These are phyloP conservation scores for Groenewaldozyma tartarivorans DNA, from an alignment of 805 yeast species.

Conservation along the genomic window DNA sequence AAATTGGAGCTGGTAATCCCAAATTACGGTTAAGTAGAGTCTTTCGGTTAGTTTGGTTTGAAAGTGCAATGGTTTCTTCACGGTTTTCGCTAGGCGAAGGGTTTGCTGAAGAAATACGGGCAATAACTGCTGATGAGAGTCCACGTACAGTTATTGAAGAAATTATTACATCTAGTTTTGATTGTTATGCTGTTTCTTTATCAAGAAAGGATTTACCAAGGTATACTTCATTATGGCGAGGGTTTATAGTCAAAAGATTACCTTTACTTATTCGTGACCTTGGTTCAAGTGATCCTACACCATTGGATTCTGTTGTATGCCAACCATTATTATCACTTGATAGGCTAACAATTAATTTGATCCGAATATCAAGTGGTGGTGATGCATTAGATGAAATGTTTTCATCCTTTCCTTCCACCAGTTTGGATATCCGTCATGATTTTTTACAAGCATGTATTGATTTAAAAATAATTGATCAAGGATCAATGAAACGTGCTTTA, in stretches of 20 bases:
- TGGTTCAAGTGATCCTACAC: slow-evolving; percentile 8
- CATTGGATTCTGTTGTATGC: slow-evolving; percentile 20
- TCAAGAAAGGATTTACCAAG: slow-evolving; percentile 27
- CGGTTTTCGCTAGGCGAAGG: slow-evolving; percentile 14
- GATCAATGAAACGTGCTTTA: slow-evolving; percentile 20
- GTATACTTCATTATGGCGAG: slow-evolving; percentile 34
- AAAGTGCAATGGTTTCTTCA: slow-evolving; percentile 14
- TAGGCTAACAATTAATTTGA: slow-evolving; percentile 27
- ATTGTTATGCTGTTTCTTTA: slow-evolving; percentile 34
- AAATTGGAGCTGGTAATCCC: background rate
- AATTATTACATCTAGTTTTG: slow-evolving; percentile 33
- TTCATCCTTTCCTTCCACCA: slow-evolving; percentile 39
- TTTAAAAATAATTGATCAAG: slow-evolving; percentile 32
- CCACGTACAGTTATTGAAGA: slow-evolving; percentile 11
- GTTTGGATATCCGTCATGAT: slow-evolving; percentile 41
- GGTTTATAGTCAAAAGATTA: slow-evolving; percentile 37
- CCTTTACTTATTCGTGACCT: slow-evolving; percentile 36
- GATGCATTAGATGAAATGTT: slow-evolving; percentile 40
- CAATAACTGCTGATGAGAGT: slow-evolving; percentile 8
- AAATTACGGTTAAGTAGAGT: slow-evolving; percentile 12
- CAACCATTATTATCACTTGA: slow-evolving; percentile 28
- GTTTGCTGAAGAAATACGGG: slow-evolving; percentile 9
- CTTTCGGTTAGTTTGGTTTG: slow-evolving; percentile 18
- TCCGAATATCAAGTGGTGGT: slow-evolving; percentile 29
- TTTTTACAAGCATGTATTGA: slow-evolving; percentile 38